Evolutionary conservation across 495 filamentous ascomycete genomes (phyloP), one percentile per base, ranked within the genome.

Genomic region (Neurospora sp.): DNA sequence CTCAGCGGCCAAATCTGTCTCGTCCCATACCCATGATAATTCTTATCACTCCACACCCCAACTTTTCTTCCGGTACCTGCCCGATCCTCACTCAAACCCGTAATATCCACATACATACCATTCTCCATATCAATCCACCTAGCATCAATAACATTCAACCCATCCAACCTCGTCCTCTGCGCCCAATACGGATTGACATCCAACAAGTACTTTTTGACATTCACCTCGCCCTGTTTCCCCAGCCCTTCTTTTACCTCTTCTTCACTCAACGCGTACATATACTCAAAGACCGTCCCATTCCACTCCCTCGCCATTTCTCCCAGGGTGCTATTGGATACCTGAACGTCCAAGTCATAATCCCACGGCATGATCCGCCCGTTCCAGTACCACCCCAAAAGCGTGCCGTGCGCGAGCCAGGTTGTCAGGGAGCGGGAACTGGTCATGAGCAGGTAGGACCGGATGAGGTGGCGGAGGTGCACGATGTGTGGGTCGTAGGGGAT

Each of bases 381-480:
- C 93, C 93, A 97, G 92, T 92, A 96, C 93, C 93, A 97, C 14
- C 93, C 93, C 69, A 97, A 82, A 66, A 97, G 83, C 18, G 93
- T 94, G 31, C 93, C 93, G 81, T 97, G 93, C 41, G 92, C 92
- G 75, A 97, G 89, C 93, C 93, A 97, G 5, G 93, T 94, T 78
- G 94, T 91, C 72, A 93, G 80, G 0, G 87, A 82, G 16, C 84
- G 80, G 75, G 92, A 90, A 72, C 87, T 90, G 20, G 87, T 84
- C 54, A 66, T 66, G 12, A 66, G 31, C 14, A 96, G 84, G 83
- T 94, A 96, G 37, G 92, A 88, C 62, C 89, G 88, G 75, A 94
- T 86, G 75, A 96, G 88, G 77, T 91, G 85, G 8, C 86, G 85
- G 71, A 94, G 86, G 16, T 88, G 89, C 39, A 89, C 84, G 31